phyloP scores from a whole-genome alignment of 495 filamentous ascomycete genomes.

The Penicillium bovifimosum region DNA sequence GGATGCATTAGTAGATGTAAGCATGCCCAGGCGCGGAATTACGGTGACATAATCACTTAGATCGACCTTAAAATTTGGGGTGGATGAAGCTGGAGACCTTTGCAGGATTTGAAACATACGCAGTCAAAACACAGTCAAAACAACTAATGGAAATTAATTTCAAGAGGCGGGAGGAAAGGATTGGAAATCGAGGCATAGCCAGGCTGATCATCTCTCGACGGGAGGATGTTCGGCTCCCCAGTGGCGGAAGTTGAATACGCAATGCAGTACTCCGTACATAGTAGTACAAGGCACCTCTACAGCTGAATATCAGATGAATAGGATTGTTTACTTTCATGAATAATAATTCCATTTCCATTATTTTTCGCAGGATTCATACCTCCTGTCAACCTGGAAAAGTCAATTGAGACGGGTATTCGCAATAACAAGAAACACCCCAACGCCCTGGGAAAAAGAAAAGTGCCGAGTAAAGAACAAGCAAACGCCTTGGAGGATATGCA shows the following conservation, averaged over 20 bases:
- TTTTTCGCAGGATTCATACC: not conserved
- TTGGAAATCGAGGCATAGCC: not conserved
- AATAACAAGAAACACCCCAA: constrained; percentile 3
- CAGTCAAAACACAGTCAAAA: too few species aligned
- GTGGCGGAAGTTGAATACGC: not conserved
- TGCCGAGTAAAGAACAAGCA: not conserved
- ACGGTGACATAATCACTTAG: not conserved
- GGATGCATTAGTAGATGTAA: constrained; percentile 3
- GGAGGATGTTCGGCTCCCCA: constrained; percentile 4
- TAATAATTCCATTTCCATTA: not conserved
- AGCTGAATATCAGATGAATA: too few species aligned
- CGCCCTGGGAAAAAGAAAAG: not conserved
- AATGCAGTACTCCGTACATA: not conserved
- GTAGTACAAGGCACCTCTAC: not conserved
- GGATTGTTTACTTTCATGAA: not conserved
- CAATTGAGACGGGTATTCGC: constrained; percentile 8
- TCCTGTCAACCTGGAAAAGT: not conserved
- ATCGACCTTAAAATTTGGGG: not conserved
- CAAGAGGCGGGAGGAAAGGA: not conserved
- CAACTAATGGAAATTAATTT: not conserved
- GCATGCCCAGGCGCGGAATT: not conserved
- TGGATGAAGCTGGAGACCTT: not conserved
- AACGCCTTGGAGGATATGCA: constrained; percentile 6
- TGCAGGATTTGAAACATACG: not conserved
- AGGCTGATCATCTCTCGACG: not conserved